These are phyloP conservation scores for Gentiana dahurica DNA, from an alignment of 257 asterid genomes.

Conservation along the genomic window DNA sequence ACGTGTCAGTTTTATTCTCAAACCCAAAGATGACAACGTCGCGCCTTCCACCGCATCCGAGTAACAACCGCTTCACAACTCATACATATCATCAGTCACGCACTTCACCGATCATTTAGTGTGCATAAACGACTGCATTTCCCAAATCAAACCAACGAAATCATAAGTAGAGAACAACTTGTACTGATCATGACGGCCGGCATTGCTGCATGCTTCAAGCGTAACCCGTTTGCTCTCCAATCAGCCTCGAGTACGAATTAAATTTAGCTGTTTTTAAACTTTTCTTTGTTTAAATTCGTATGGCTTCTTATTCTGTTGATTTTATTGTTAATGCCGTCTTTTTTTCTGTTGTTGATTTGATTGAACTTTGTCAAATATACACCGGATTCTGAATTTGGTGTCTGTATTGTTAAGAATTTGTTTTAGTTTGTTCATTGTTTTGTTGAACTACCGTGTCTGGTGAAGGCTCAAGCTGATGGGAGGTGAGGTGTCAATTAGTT, in stretches of 20 bases:
- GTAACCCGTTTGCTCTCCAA: background rate
- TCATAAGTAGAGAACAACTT: background rate
- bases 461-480: background rate
- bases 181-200: slow-evolving; percentile 2
- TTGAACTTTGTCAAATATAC: background rate
- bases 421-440: background rate
- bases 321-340: background rate
- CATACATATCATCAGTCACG: background rate
- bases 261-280: no score
- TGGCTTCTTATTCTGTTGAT: background rate
- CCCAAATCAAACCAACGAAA: background rate
- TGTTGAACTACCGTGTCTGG: no score
- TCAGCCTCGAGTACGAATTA: background rate
- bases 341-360: no score
- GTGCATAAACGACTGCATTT: background rate
- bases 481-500: background rate
- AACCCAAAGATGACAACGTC: no score
- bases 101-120: slow-evolving; percentile 3
- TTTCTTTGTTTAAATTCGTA: background rate
- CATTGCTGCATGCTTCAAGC: slow-evolving; percentile 6
- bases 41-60: no score
- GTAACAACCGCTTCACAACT: no score
- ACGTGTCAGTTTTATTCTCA: no score
- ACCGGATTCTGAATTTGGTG: background rate
- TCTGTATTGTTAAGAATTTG: background rate